Base-by-base conservation (phyloP, 2,329 filamentous ascomycete species). In the Aspergillus brasiliensis region DNA sequence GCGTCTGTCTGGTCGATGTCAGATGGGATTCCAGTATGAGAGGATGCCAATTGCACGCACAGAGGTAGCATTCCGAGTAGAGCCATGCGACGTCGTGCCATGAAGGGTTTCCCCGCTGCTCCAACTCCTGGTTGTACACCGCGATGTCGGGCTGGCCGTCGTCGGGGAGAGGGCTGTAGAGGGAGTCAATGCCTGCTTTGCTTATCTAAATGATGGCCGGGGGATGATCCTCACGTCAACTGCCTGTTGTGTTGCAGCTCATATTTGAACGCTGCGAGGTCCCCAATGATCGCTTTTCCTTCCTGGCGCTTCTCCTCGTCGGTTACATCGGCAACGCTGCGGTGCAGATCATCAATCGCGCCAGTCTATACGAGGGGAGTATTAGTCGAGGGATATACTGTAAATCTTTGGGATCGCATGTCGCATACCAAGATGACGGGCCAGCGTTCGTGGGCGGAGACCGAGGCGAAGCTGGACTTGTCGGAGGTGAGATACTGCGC, bases 281-380 rank as follows among this genome's bases (percentile, higher is more conserved):
- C 85, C 72, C 90, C 87, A 44, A 96, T 84, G 61, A 99, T 92
- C 68, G 81, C 82, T 81, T 97, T 97, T 70, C 95, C 95, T 76
- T 98, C 95, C 23, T 85, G 84, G 34, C 83, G 77, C 72, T 89
- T 90, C 60, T 86, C 77, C 8, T 74, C 70, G 8, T 87, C 77
- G 54, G 91, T 86, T 37, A 78, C 70, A 34, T 74, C 65, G 25
- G 67, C 70, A 4, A 79, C 72, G 2, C 75, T 76, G 15, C 91
- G 90, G 79, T 96, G 92, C n/a, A 96, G 84, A 75, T 98, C 94
- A 74, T 99, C 94, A 71, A 99, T 95, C 58, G 90, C 91, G 73
- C 92, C 87, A 15, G 95, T 98, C 91, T 96, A 63, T 23, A 5
- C 10, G 46, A 3, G 25, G 4, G 17, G 28, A 31, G 6, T 48